phyloP scores from a whole-genome alignment of 2,329 filamentous ascomycete genomes.

The Scytalidium lignicola region DNA sequence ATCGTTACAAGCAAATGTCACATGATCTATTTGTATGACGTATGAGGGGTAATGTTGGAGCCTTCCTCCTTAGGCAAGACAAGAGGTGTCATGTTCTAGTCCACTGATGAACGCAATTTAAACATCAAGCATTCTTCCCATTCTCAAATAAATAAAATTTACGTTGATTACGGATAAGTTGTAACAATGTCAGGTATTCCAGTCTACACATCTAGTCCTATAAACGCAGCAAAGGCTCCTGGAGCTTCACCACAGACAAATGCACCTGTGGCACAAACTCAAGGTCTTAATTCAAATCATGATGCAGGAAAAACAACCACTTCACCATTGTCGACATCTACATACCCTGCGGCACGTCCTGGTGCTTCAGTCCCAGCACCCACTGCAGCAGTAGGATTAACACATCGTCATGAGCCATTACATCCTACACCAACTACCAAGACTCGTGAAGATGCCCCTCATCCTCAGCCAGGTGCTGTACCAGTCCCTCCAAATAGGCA shows the following conservation, averaged over 20 bases:
- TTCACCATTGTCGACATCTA: conserved; percentile 24
- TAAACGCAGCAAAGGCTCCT: conserved; percentile 49
- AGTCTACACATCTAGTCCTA: conserved; percentile 54
- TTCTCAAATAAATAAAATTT: background rate
- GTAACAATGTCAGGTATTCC: conserved; percentile 54
- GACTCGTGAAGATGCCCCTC: conserved; percentile 34
- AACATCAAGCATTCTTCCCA: too few species aligned
- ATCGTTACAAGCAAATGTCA: too few species aligned
- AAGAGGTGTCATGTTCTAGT: too few species aligned
- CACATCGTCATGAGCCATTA: conserved; percentile 29
- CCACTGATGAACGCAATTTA: too few species aligned
- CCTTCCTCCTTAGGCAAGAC: too few species aligned
- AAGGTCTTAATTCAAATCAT: conserved; percentile 14
- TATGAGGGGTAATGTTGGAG: too few species aligned
- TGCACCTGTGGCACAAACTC: conserved; percentile 17
- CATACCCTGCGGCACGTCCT: conserved; percentile 39
- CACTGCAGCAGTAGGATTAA: conserved; percentile 25
- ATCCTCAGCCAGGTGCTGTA: conserved; percentile 53
- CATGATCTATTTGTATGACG: too few species aligned
- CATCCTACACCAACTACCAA: conserved; percentile 40
- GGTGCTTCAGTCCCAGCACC: conserved; percentile 42
- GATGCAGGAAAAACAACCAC: conserved; percentile 21
- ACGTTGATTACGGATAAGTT: background rate
- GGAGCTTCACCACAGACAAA: conserved; percentile 43
- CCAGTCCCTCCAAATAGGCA: conserved; percentile 37